A percentile compares a stretch with the other conserved stretches of the same genome.
Evolutionary conservation across 805 yeast genomes (phyloP).

Genomic region (Cyberlindnera lachancei): DNA sequence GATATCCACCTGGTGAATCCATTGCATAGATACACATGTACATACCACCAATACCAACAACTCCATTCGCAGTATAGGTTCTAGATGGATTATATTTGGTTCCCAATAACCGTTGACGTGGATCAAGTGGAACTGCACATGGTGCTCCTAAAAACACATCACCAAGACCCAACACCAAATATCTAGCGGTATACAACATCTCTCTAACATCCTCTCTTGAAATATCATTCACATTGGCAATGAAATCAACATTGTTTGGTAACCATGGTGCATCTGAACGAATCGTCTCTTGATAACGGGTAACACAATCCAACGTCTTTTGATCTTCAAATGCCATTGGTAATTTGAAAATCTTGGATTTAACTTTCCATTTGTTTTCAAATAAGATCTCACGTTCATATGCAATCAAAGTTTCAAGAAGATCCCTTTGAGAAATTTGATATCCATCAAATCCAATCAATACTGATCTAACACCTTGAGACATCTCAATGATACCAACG

Average conservation of each 20-base stretch:
- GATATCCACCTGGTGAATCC: constrained; percentile 96
- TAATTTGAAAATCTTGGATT: constrained; percentile 71
- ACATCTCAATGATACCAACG: constrained; percentile 86
- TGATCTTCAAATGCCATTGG: constrained; percentile 97
- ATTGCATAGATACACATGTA: constrained; percentile 98
- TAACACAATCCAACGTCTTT: constrained; percentile 82
- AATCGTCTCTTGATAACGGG: constrained; percentile 88
- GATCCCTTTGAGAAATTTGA: constrained; percentile 49
- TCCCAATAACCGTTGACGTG: constrained; percentile 88
- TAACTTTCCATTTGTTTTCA: constrained; percentile 78
- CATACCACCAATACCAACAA: constrained; percentile 97
- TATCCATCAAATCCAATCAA: constrained; percentile 74
- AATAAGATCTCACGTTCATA: constrained; percentile 70
- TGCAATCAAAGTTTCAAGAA: constrained; percentile 59
- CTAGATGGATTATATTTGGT: constrained; percentile 95
- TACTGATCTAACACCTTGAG: constrained; percentile 95
- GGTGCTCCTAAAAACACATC: constrained; percentile 98
- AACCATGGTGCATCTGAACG: constrained; percentile 94
- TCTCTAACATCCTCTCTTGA: constrained; percentile 69
- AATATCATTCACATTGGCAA: constrained; percentile 81
- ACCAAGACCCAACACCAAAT: constrained; percentile 90
- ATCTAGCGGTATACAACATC: constrained; percentile 83
- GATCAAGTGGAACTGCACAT: constrained; percentile 96
- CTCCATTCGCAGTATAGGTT: constrained; percentile 93
- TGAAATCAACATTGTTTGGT: constrained; percentile 94